Evolutionary conservation across 192 early-diverging fungal genomes (phyloP), one percentile per base, ranked within the genome.

Genomic region (Nowakowskiella sp.): DNA sequence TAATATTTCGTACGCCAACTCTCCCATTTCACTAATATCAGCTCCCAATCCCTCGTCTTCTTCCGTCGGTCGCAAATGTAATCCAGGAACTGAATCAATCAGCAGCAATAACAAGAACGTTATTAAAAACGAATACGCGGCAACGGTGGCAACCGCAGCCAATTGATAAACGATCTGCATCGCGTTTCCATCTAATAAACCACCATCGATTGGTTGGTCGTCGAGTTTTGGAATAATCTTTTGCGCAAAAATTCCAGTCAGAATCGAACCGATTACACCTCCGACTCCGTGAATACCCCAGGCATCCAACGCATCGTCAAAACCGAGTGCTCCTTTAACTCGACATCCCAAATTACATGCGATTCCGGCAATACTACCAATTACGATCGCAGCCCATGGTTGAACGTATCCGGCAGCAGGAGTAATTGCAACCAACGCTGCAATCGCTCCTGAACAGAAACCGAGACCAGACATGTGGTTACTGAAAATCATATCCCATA

Each of bases 391-490:
- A n/a, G 91, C 76, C 62, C 83, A 86, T 2, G 87, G 84, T 1
- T 79, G 70, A 32, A 98, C 90, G 58, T 77, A 95, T 6, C 91
- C 95, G 13, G 88, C 82, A 27, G 74, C 90, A 0, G 95, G 92
- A 5, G 95, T 96, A 51, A 96, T 92, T 24, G 87, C 84, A 3
- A 94, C 95, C 29, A 98, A 62, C 8, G 88, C 95, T 28, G 91
- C 77, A 22, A 98, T 81, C 9, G 86, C 91, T 44, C 94, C 94
- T 9, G 90, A 92, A 70, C 94, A 97, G 67, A 90, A 94, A 19
- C 87, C 90, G 44, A 98, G 75, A 32, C 83, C 87, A 6, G 92
- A 94, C 22, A 93, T 75, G 68, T 90, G 89, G 44, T 69, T 73
- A 22, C 83, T 87, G 51, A 33, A 76, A 55, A 77, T 65, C 61